Base-by-base conservation (phyloP, 2,329 filamentous ascomycete genomes). In the Cyclaneusma minus region DNA sequence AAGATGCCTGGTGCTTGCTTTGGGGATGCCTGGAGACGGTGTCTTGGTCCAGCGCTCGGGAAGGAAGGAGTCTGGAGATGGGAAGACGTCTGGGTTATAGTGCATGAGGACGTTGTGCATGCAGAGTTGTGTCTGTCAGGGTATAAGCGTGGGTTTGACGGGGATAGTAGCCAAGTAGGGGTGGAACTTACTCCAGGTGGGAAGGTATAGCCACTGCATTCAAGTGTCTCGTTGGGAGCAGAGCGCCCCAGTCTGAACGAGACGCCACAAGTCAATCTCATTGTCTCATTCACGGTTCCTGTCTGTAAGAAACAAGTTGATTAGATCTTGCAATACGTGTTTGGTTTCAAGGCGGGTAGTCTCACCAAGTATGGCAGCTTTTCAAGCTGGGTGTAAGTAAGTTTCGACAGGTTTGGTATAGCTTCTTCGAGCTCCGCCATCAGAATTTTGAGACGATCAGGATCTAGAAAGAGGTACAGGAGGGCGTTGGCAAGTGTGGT, bases 21-120 rank as follows among this genome's bases (percentile, higher is more conserved):
- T 25, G 19, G 6, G 28, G n/a, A n/a, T n/a, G n/a, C n/a, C n/a
- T n/a, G n/a, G n/a, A n/a, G n/a, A n/a, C n/a, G n/a, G n/a, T n/a
- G n/a, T n/a, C n/a, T n/a, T n/a, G n/a, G n/a, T n/a, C 39, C 39
- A 42, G 3, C 38, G 34, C 9, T 36, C 28, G 1, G 39, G 38
- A 7, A 24, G 7, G 24, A 37, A 42, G 1, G 18, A 20, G 2
- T 29, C 11, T 0, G 36, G 22, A 3, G 27, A 13, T 2, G 38
- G 35, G 19, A 38, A 42, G 16, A 41, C 36, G 2, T 6, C 21
- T 21, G 30, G 26, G 20, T 42, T 33, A 12, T 35, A 15, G 20
- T 39, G 36, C 13, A 42, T 34, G 5, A 34, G 27, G 19, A 36
- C 20, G 1, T 36, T 34, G 9, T 35, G 38, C 35, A 38, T 40